Evolutionary conservation across 176 grass and related monocot genomes (phyloP), one percentile per base, ranked within the genome.

Genomic region (Areca catechu): DNA sequence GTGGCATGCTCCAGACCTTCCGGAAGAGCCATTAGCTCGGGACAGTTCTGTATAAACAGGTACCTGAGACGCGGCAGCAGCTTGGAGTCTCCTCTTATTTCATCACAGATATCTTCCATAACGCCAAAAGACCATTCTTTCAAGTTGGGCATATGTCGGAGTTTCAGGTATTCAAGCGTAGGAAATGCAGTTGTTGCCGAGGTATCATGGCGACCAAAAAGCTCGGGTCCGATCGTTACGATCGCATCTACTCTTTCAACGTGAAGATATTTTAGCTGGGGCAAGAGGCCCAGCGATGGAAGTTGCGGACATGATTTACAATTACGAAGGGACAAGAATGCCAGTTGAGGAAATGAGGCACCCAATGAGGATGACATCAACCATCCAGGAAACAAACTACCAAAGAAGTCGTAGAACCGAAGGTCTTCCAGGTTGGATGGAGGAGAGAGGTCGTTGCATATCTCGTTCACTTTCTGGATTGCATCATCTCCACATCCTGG

Each of bases 1-100:
- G 27, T 60, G 5, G 66, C 60, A 5, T 76, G 18, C 15, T 28
- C 19, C 18, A 66, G 79, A n/a, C 3, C 74, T 74, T 62, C 57
- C 60, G 21, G 88, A 74, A 56, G 14, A 76, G 65, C 61, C 65
- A 27, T 82, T 7, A 77, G 15, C 24, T 73, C 77, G 0, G 67
- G 63, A 53, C 80, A 77, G 3, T 1, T 1, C 0, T 0, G 0
- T 3, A 83, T 16, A 7, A 0, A 0, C 14, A 72, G n/a, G 6
- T 0, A 0, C 1, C 23, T 14, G 4, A 83, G 19, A 63, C 24
- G 1, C 30, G 80, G 74, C 20, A 78, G 17, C 17, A 65, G 10
- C 14, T 3, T n/a, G 9, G n/a, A 20, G 7, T n/a, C 16, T 19
- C 4, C 20, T 54, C 18, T 54, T 6, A 19, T 54, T 7, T 22